These are phyloP conservation scores for Ophiostoma fasciatum DNA, from an alignment of 2,329 filamentous ascomycete genomes.

Conservation along the genomic window DNA sequence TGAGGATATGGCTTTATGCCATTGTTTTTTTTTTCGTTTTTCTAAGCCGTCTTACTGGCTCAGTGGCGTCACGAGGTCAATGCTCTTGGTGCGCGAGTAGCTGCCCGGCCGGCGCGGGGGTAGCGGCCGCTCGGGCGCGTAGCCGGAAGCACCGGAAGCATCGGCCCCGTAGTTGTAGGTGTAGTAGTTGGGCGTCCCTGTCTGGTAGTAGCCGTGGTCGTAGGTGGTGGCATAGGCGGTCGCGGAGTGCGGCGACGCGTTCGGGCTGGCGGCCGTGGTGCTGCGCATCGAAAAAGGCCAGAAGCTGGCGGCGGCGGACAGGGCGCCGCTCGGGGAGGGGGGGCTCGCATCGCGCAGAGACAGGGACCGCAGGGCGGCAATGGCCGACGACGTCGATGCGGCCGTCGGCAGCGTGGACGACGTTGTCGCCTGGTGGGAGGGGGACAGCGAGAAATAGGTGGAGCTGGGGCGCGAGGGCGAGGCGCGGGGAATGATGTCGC, in stretches of 20 bases:
- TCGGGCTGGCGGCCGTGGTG: conserved; percentile 35
- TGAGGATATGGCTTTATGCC: no score
- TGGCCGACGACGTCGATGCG: conserved; percentile 29
- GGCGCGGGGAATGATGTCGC: conserved; percentile 48
- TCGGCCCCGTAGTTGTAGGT: conserved; percentile 10
- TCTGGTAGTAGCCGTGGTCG: conserved; percentile 28
- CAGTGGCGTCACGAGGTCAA: conserved; percentile 48
- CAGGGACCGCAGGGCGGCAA: conserved; percentile 40
- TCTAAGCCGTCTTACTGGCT: conserved; percentile 33
- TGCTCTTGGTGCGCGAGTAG: conserved; percentile 44
- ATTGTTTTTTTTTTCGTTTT: no score
- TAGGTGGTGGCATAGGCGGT: conserved; percentile 37
- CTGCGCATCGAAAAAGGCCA: conserved; percentile 41
- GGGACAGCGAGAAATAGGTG: conserved; percentile 39
- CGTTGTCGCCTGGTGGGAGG: conserved; percentile 28
- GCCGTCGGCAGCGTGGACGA: conserved; percentile 25
- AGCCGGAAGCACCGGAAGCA: conserved; percentile 14
- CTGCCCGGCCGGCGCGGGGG: conserved; percentile 38
- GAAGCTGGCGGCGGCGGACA: conserved; percentile 25
- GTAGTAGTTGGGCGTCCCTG: conserved; percentile 25
- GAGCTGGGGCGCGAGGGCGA: conserved; percentile 46
- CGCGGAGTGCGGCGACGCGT: conserved; percentile 29
- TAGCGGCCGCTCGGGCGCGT: conserved; percentile 38
- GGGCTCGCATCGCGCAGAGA: conserved; percentile 39
- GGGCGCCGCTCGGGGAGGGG: conserved; percentile 30